phyloP scores from a whole-genome alignment of 257 asterid species.

The Craterostigma plantagineum region DNA sequence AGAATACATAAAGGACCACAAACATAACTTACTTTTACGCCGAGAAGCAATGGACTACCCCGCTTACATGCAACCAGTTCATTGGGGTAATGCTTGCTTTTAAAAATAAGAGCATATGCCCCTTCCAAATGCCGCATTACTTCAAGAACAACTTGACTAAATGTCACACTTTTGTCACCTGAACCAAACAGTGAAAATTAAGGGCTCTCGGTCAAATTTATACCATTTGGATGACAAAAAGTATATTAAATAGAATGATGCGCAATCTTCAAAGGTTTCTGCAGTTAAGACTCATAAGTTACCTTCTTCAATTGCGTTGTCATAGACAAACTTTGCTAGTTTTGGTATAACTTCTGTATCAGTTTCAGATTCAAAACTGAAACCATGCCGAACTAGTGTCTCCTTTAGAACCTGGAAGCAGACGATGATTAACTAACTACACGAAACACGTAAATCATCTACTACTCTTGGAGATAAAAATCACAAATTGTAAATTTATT shows the following conservation, averaged over 20 bases:
- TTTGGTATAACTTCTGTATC: constrained; percentile 98
- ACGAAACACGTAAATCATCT: neutral
- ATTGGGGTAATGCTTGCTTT: constrained; percentile 83
- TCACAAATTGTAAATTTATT: too few species aligned
- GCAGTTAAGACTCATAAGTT: constrained; percentile 8
- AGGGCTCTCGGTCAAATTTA: neutral
- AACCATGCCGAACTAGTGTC: constrained; percentile 86
- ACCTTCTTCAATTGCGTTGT: constrained; percentile 90
- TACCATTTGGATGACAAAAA: too few species aligned
- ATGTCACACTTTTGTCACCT: constrained; percentile 75
- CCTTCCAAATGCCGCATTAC: constrained; percentile 98
- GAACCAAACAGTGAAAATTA: constrained; percentile 10
- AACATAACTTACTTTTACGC: constrained; percentile 64
- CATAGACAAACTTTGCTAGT: constrained; percentile 89
- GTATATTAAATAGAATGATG: too few species aligned
- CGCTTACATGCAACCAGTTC: constrained; percentile 97
- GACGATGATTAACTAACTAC: too few species aligned
- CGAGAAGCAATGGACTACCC: constrained; percentile 97
- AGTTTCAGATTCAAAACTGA: constrained; percentile 83
- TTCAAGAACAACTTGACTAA: constrained; percentile 93
- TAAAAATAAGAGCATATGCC: constrained; percentile 95
- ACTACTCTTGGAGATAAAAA: neutral
- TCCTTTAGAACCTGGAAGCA: constrained; percentile 61
- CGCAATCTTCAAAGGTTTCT: neutral
- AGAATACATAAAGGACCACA: neutral